A percentile compares a stretch with the other conserved stretches of the same genome.
phyloP scores from a whole-genome alignment of 108 stramenopile species.

The Conticribra weissflogii region DNA sequence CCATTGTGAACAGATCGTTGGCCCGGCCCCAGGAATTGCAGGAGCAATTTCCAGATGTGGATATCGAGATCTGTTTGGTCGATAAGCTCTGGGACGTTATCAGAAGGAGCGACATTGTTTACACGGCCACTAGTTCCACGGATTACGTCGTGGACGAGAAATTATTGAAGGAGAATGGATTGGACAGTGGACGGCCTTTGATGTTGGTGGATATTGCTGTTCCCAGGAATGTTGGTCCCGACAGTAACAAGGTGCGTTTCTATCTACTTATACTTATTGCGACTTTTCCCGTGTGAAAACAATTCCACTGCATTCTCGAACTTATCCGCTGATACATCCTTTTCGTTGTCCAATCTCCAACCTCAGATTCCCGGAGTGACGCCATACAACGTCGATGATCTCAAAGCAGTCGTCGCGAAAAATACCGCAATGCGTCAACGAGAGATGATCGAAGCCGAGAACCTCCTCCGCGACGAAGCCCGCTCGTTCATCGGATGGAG shows the following conservation, averaged over 20 bases:
- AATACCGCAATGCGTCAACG: constrained; percentile 97
- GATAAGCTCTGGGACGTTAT: constrained; percentile 93
- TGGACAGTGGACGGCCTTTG: constrained; percentile 73
- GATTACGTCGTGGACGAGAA: constrained; percentile 86
- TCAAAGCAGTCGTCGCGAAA: constrained; percentile 97
- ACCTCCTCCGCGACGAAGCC: constrained; percentile 88
- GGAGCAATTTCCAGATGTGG: constrained; percentile 92
- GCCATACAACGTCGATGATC: constrained; percentile 97
- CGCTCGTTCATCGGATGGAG: constrained; percentile 89
- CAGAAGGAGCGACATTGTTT: constrained; percentile 91
- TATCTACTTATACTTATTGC: too few species aligned
- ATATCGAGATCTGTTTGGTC: constrained; percentile 89
- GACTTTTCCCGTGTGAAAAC: too few species aligned
- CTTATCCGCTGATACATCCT: constrained; percentile 17
- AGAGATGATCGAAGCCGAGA: constrained; percentile 98
- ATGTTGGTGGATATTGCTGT: constrained; percentile 99
- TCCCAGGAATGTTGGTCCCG: constrained; percentile 94
- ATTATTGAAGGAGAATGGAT: constrained; percentile 81
- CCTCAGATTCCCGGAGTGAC: constrained; percentile 74
- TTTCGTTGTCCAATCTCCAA: too few species aligned
- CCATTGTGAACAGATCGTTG: constrained; percentile 95
- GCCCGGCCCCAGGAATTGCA: constrained; percentile 78
- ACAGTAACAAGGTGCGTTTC: constrained; percentile 81
- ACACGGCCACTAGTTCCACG: constrained; percentile 89
- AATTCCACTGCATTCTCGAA: background rate